Evolutionary conservation across 2,329 filamentous ascomycete species (phyloP).

Genomic region (Sporothrix brunneoviolacea): DNA sequence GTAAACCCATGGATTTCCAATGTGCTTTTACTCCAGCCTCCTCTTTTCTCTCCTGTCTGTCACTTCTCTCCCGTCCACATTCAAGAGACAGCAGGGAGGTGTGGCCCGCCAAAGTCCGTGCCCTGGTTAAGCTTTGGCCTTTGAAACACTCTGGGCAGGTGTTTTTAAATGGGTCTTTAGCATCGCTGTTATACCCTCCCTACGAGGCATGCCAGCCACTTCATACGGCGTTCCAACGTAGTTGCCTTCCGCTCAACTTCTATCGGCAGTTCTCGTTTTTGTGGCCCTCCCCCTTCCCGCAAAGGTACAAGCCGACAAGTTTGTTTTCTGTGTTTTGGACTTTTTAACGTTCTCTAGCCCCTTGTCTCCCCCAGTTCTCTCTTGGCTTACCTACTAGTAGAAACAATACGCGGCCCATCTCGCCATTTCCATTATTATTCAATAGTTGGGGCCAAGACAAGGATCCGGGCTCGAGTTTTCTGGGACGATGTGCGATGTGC

Average conservation of each 20-base stretch:
- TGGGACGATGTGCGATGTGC: slow-evolving; percentile 5
- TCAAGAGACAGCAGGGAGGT: neutral
- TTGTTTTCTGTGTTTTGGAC: no score
- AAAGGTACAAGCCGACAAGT: no score
- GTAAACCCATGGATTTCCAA: neutral
- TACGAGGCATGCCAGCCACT: neutral
- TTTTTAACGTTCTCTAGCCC: no score
- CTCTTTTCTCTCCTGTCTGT: neutral
- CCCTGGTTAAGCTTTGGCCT: slow-evolving; percentile 10
- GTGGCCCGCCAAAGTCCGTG: slow-evolving; percentile 1
- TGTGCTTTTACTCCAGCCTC: neutral
- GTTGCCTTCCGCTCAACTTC: no score
- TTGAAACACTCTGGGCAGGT: slow-evolving; percentile 8
- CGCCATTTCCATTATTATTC: neutral
- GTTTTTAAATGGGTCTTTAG: neutral
- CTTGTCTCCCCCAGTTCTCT: neutral
- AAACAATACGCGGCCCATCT: neutral
- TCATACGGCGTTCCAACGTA: no score
- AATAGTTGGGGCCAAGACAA: neutral
- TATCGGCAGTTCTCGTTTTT: no score
- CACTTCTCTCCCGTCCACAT: neutral
- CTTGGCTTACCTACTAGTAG: neutral
- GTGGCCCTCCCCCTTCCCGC: no score
- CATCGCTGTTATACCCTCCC: slow-evolving; percentile 7
- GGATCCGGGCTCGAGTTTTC: slow-evolving; percentile 1